Percentiles rank a stretch among this genome's conserved stretches.
These are phyloP conservation scores for Tolypocladium ophioglossoides DNA, from an alignment of 2,329 filamentous ascomycete genomes.

Conservation along the genomic window DNA sequence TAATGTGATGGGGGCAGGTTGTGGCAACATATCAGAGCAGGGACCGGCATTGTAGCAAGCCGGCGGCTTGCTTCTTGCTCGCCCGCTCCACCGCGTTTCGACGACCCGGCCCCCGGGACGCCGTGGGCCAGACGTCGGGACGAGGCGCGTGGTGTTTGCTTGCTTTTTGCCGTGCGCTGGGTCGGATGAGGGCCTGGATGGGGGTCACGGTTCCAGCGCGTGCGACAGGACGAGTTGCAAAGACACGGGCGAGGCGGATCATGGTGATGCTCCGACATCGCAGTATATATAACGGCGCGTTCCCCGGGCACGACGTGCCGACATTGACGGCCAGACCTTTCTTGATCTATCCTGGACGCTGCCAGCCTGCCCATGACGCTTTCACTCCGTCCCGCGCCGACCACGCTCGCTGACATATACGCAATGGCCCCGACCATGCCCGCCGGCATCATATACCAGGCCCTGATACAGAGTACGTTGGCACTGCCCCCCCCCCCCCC, in stretches of 20 bases:
- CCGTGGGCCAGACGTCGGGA: neutral
- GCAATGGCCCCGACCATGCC: neutral
- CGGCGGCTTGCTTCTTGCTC: neutral
- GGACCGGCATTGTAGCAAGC: neutral
- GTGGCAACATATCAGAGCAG: neutral
- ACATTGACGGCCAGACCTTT: neutral
- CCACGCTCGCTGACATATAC: neutral
- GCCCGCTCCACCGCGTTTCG: neutral
- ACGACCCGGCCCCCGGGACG: neutral
- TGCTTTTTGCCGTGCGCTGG: too few relatives aligned
- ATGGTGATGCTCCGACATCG: too few relatives aligned
- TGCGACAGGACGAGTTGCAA: neutral
- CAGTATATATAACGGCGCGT: neutral
- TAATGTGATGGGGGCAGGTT: neutral
- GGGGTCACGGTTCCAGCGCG: neutral
- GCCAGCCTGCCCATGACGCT: neutral
- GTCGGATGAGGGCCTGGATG: neutral
- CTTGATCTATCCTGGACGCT: neutral
- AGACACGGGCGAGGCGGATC: neutral
- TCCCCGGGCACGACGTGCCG: neutral
- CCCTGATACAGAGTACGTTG: constrained; percentile 4
- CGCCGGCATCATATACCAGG: constrained; percentile 3
- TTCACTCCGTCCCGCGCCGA: neutral
- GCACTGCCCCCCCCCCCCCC: too few relatives aligned
- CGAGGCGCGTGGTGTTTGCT: neutral